These are phyloP conservation scores for Tulasnella sp. DNA, from an alignment of 768 basidiomycete species.

Conservation along the genomic window DNA sequence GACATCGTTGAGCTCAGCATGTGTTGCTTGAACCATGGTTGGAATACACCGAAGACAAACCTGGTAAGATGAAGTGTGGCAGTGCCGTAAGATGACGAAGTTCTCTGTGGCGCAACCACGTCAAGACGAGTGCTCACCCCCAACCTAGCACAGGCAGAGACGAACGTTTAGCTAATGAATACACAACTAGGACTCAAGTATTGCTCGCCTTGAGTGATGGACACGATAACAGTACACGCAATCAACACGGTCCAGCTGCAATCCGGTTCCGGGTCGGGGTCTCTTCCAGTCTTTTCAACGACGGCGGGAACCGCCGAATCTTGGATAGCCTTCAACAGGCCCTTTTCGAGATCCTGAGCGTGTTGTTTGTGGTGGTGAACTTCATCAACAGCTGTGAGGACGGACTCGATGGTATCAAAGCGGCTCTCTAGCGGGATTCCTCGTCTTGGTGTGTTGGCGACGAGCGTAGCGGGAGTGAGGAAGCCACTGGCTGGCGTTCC, in stretches of 20 bases:
- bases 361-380: neutral
- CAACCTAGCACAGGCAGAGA: neutral
- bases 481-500: neutral
- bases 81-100: neutral
- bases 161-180: neutral
- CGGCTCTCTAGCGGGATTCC: neutral
- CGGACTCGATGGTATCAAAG: neutral
- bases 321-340: neutral
- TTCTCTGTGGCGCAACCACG: neutral
- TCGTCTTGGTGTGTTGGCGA: neutral
- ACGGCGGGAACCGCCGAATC: neutral
- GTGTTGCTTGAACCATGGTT: slow-evolving; percentile 7
- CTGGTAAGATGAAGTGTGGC: neutral
- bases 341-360: neutral
- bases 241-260: neutral
- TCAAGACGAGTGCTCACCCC: neutral
- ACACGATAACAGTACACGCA: neutral
- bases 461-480: neutral
- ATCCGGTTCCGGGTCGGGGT: neutral
- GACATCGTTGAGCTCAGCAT: slow-evolving; percentile 1
- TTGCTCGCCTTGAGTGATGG: slow-evolving; percentile 1
- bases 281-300: neutral
- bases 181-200: neutral
- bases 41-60: slow-evolving; percentile 5
- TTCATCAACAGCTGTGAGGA: neutral